phyloP scores from a whole-genome alignment of 2,329 filamentous ascomycete genomes.

The Coniochaeta prunicola region DNA sequence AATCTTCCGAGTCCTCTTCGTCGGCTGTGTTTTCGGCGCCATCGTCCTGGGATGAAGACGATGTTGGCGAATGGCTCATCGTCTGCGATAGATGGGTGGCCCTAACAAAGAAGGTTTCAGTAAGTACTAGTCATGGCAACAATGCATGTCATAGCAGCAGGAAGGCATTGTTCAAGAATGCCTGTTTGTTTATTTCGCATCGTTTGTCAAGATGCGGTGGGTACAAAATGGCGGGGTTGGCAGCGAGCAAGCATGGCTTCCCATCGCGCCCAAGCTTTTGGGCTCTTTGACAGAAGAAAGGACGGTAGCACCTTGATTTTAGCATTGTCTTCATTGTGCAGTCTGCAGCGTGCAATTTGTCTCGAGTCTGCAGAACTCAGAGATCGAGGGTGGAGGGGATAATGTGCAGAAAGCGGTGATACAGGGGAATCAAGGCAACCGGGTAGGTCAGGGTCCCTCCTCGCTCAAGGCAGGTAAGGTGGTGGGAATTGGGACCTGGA shows the following conservation, averaged over 20 bases:
- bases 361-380: constrained; percentile 12
- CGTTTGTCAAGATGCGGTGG: not conserved
- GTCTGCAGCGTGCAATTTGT: too few relatives aligned
- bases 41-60: constrained; percentile 74
- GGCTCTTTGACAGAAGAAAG: not conserved
- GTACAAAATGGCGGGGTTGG: not conserved
- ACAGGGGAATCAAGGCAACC: not conserved
- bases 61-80: constrained; percentile 68
- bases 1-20: constrained; percentile 98
- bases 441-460: not conserved
- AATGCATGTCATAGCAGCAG: not conserved
- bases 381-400: not conserved
- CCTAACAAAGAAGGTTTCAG: constrained; percentile 29
- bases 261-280: not conserved
- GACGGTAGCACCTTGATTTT: constrained; percentile 29
- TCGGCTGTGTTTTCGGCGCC: constrained; percentile 87
- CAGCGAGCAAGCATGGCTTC: not conserved
- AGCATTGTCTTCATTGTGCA: constrained; percentile 32
- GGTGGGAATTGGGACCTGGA: not conserved
- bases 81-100: constrained; percentile 47
- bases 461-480: not conserved
- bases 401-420: not conserved
- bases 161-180: not conserved
- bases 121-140: constrained; percentile 17
- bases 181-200: not conserved